These are phyloP conservation scores for Helicocarpus griseus DNA, from an alignment of 2,329 filamentous ascomycete species.

Conservation along the genomic window DNA sequence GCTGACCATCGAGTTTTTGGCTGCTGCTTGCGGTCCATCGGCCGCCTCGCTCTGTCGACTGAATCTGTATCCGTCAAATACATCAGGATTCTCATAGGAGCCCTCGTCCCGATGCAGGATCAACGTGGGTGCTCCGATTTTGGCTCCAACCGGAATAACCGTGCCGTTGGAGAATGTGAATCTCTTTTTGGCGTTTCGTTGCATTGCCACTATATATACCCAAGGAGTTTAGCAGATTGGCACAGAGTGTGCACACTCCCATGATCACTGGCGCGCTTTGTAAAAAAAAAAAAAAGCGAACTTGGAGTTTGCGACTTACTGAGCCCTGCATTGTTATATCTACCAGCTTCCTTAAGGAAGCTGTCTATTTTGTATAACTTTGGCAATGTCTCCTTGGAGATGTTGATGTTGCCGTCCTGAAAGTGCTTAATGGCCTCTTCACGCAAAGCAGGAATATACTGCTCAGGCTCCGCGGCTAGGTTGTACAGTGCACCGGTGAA, in stretches of 20 bases:
- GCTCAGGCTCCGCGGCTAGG: not conserved
- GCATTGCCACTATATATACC: not conserved
- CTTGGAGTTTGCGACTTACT: not conserved
- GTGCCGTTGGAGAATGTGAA: not conserved
- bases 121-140: not conserved
- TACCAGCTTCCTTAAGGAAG: not conserved
- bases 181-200: not conserved
- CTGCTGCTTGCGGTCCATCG: not conserved
- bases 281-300: no score
- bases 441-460: not conserved
- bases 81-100: not conserved
- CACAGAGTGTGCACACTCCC: not conserved
- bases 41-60: not conserved
- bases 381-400: not conserved
- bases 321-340: not conserved
- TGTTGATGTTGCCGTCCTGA: not conserved
- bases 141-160: not conserved
- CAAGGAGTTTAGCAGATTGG: not conserved
- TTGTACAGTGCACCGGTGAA: not conserved
- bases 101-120: not conserved
- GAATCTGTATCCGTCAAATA: not conserved
- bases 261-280: no score
- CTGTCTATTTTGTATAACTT: not conserved
- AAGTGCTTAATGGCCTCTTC: not conserved
- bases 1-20: not conserved